Base-by-base conservation (phyloP, 108 stramenopile genomes). In the Ochromonas danica region DNA sequence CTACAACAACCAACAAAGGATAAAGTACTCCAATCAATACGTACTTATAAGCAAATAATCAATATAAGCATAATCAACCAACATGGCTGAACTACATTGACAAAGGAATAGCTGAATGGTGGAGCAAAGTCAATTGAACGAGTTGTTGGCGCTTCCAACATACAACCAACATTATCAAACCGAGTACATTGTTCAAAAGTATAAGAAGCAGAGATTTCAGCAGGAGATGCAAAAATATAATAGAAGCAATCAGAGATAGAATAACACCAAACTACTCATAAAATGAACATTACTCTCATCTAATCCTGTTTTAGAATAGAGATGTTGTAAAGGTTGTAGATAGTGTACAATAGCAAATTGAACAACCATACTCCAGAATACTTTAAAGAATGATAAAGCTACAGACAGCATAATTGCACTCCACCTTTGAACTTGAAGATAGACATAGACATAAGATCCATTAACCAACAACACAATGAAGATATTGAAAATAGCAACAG, bases 171-270 rank as follows among this genome's bases (percentile, higher is more conserved):
- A 22, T 14, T 6, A 51, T 51, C 22, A 51, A 51, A 51, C 22
- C 6, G 22, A 22, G 45, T 14, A 51, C 63, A 67, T 67, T 33
- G 14, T 36, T 67, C 14, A 25, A 67, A 67, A 31, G 17, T 3
- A 67, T 67, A 67, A 10, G 63, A 67, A 31, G 31, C 63, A 14
- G 17, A 10, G 31, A 67, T 67, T 6, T 6, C 35, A 10, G 27
- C 30, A 31, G 63, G 63, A 31, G 63, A 33, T 35, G 63, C 31
- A 33, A 67, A 67, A 6, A 67, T 25, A 67, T 67, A 31, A 36
- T 67, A 67, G 31, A 67, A 67, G 25, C 63, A 67, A 67, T 67
- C 31, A 28, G 17, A 33, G 25, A 3, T 67, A 28, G 31, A 67
- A 67, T 36, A 67, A 67, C n/a, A n/a, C n/a, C n/a, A n/a, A n/a